Base-by-base conservation (phyloP, 1,284 basidiomycete genomes). In the Veloboletus limbatus region DNA sequence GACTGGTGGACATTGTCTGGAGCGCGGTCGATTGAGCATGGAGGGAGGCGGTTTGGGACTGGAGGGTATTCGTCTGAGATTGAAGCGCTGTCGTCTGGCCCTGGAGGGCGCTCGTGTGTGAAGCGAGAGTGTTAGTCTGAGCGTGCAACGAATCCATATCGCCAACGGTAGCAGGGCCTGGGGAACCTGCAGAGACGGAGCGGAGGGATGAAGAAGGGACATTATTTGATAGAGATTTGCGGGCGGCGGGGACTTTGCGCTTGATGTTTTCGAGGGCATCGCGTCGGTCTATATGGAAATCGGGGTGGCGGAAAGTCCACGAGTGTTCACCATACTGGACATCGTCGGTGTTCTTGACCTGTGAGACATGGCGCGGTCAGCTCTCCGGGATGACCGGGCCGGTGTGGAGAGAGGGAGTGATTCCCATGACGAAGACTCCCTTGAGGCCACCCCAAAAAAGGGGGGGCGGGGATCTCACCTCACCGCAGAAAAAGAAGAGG, bases 251-350 rank as follows among this genome's bases (percentile, higher is more conserved):
- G 13, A 90, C 87, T 69, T 96, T 96, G 55, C 93, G 86, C 70
- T 94, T 94, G 71, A 97, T 97, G 59, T 92, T 91, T 65, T 97
- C 93, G 40, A 97, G 81, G 13, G 84, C 85, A 44, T 91, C 84
- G 37, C 85, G 83, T 26, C 89, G 75, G 66, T 94, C 88, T 8
- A 91, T 83, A 56, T 89, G 88, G 67, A 99, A 98, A 62, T 93
- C 88, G 6, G 94, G 92, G 67, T 98, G 95, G 43, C 88, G 83
- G 67, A 99, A 99, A 24, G 94, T 96, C 95, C 96, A 99, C 51
- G 84, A 85, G 81, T 92, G 69, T 62, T 92, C 90, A 32, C 88
- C 89, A 57, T 81, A 88, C 48, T 82, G 79, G 54, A 78, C 74
- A 53, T 88, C 88, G 53, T 91, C 87, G 3, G 84, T 83, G 57